Percentiles rank a stretch among this genome's conserved stretches.
phyloP scores from a whole-genome alignment of 495 filamentous ascomycete species.

The Penicillium longicatenatum region DNA sequence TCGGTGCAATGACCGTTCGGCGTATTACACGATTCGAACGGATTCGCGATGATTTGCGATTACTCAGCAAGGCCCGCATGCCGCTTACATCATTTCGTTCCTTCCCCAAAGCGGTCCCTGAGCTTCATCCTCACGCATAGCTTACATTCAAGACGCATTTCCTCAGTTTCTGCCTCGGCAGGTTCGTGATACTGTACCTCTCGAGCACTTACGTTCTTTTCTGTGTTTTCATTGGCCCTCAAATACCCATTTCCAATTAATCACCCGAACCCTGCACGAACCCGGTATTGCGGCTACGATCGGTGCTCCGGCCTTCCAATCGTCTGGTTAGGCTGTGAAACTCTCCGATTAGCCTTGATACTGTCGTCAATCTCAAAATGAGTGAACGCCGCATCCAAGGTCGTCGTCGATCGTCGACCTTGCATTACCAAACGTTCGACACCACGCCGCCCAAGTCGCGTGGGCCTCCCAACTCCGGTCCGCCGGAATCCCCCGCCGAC shows the following conservation, averaged over 20 bases:
- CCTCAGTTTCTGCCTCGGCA: not conserved
- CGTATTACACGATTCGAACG: not conserved
- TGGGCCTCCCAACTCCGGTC: conserved; percentile 57
- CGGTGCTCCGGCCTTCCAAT: conserved; percentile 17
- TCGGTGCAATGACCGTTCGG: not conserved
- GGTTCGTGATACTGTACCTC: not conserved
- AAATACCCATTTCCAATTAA: not conserved
- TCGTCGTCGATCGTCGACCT: conserved; percentile 64
- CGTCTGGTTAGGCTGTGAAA: conserved; percentile 9
- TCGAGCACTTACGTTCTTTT: not conserved
- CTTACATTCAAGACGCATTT: conserved; percentile 5
- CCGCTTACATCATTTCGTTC: conserved; percentile 17
- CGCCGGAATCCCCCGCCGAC: conserved; percentile 45
- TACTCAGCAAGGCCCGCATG: not conserved
- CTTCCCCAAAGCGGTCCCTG: conserved; percentile 2
- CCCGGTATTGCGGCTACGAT: conserved; percentile 10
- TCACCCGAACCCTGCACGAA: conserved; percentile 14
- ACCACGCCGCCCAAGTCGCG: conserved; percentile 83
- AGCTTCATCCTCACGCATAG: conserved; percentile 6
- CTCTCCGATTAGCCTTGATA: conserved; percentile 2
- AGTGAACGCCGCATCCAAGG: conserved; percentile 46
- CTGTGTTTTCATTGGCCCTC: not conserved
- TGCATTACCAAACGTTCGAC: conserved; percentile 93
- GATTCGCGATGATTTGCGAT: not conserved
- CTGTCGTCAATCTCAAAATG: conserved; percentile 23